Evolutionary conservation across 2,329 filamentous ascomycete species (phyloP), one percentile per base, ranked within the genome.

Genomic region (Trichoderma lentiforme): DNA sequence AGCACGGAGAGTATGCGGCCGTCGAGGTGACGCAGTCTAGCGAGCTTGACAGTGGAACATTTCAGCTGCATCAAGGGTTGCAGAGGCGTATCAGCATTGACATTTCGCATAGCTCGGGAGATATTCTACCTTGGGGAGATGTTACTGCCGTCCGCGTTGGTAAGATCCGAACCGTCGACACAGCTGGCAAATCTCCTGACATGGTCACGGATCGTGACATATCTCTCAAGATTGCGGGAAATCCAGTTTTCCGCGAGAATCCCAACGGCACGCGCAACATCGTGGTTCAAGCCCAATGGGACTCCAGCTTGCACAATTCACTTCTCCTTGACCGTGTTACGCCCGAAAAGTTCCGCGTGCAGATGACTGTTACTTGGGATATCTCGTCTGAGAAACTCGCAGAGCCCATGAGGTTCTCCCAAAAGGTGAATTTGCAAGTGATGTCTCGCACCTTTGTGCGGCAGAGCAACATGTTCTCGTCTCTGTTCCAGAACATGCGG

Each of bases 321-420:
- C 85, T 97, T n/a, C 86, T 98, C 15, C 89, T 99, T n/a, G 95
- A 99, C 81, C 91, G 95, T 30, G 92, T 93, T 1, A 98, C 96
- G 2, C 89, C 93, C n/a, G 95, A 98, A 73, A 96, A 94, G 79
- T 95, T 96, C 80, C 92, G 92, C 57, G 93, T 99, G 24, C 95
- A 97, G 81, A 91, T 98, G 82, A 91, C 92, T 0, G 84, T 98
- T 12, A 88, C 89, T 18, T 98, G 95, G 93, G 93, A 97, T 76
- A 89, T 98, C 32, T 87, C 88, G 72, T 97, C 94, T 1, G 89
- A 91, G 71, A 94, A 94, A 77, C 86, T 98, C 32, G 90, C 93
- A n/a, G 91, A 94, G 76, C 93, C 94, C 0, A 96, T 98, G 88
- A 89, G 89, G 64, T 98, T 99, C 78, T 90, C 90, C 1, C 89